These are phyloP conservation scores for Debaryomyces robertsiae DNA, from an alignment of 1,139 yeast species.

Conservation along the genomic window DNA sequence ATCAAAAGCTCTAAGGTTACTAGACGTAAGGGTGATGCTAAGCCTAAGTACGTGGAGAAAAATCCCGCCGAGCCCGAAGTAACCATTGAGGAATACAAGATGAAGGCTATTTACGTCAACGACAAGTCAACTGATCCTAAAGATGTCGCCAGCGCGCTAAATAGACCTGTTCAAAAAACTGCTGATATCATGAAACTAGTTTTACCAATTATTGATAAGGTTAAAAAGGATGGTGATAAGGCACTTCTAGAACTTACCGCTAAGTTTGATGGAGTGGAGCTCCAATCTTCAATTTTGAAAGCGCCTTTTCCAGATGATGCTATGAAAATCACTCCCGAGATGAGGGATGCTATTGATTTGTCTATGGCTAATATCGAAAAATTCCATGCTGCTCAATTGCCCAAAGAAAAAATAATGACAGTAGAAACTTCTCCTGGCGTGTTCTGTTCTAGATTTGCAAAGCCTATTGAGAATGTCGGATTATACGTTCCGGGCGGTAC, in stretches of 20 bases:
- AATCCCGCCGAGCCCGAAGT: slow-evolving; percentile 16
- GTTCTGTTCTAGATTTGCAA: slow-evolving; percentile 87
- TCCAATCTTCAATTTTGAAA: slow-evolving; percentile 68
- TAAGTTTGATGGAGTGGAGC: slow-evolving; percentile 83
- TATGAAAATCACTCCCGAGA: slow-evolving; percentile 75
- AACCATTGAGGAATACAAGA: slow-evolving; percentile 47
- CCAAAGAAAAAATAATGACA: slow-evolving; percentile 64
- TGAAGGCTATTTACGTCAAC: slow-evolving; percentile 61
- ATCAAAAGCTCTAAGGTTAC: slow-evolving; percentile 83
- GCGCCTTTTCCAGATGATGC: slow-evolving; percentile 86
- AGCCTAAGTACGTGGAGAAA: slow-evolving; percentile 60
- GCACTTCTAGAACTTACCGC: slow-evolving; percentile 86
- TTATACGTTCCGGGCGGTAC: slow-evolving; percentile 98
- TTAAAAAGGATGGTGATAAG: slow-evolving; percentile 74
- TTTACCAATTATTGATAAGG: slow-evolving; percentile 82
- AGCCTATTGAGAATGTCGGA: slow-evolving; percentile 94
- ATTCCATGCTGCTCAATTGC: slow-evolving; percentile 92
- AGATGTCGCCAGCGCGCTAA: slow-evolving; percentile 57
- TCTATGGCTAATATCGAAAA: slow-evolving; percentile 86
- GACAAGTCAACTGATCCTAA: slow-evolving; percentile 41
- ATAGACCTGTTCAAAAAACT: slow-evolving; percentile 90
- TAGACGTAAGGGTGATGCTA: slow-evolving; percentile 95
- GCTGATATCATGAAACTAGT: slow-evolving; percentile 91
- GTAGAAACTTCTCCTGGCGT: slow-evolving; percentile 97
- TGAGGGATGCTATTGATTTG: slow-evolving; percentile 83